Evolutionary conservation across 2,329 filamentous ascomycete species (phyloP), one percentile per base, ranked within the genome.

Genomic region (Magnaporthiopsis poae): DNA sequence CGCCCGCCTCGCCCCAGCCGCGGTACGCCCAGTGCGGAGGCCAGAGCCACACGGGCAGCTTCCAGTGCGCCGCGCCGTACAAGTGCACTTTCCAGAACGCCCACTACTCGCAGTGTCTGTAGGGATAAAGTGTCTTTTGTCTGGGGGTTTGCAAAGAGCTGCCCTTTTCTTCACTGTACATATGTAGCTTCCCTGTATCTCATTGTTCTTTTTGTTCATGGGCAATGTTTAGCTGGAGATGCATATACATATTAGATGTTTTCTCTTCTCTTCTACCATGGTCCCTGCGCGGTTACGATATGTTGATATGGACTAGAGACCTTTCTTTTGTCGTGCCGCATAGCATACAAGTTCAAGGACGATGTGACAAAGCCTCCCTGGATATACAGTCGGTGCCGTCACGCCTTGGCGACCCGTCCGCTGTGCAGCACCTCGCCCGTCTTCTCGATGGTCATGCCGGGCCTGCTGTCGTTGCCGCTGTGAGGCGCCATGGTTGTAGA

Each of bases 381-480:
- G n/a, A 7, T 21, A 4, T 56, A 56, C n/a, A 56, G 5, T 64
- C 63, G 63, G 52, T 67, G 36, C 21, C 64, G 46, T 31, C 66
- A 64, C 52, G 63, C 65, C 56, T 63, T 33, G 35, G 59, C 31
- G 18, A 67, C 18, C 21, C 35, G 39, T 12, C 52, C 52, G 56
- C 61, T 66, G 46, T 35, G n/a, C 25, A 67, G 25, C 56, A 52
- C 29, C 61, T 61, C 18, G 36, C 66, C 66, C 35, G 66, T 61
- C 52, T 67, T 67, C 62, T 67, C 64, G 33, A 67, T 7, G 33
- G 64, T 27, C 66, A 64, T 67, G 64, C 66, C 66, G 12, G 66
- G n/a, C 61, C 35, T 67, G 61, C 66, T 67, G 52, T 67, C n/a
- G n/a, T 25, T n/a, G 65, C 62, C 27, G 61, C 66, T 35, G 11